Evolutionary conservation across 139 green algal genomes (phyloP).

Genomic region (Pedinophyceae sp.): DNA sequence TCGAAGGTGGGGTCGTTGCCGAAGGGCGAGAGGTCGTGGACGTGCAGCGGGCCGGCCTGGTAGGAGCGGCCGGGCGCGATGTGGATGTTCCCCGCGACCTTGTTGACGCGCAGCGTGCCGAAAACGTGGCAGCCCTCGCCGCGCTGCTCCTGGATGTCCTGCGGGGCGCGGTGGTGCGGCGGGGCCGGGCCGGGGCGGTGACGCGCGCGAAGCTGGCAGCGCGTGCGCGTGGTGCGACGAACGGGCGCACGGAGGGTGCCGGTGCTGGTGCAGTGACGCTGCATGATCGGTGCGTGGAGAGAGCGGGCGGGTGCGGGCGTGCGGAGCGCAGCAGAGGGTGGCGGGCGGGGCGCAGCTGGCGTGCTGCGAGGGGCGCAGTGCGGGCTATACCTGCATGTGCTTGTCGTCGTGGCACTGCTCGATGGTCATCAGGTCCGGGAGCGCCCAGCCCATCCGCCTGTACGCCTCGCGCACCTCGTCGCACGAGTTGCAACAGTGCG

Average conservation of each 20-base stretch:
- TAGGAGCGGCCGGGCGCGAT: conserved; percentile 83
- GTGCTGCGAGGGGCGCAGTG: too few relatives aligned
- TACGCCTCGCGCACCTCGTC: conserved; percentile 56
- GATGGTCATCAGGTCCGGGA: conserved; percentile 33
- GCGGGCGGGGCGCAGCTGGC: too few relatives aligned
- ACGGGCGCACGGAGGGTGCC: too few relatives aligned
- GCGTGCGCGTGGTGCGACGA: too few relatives aligned
- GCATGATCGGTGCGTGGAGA: too few relatives aligned
- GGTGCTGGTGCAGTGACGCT: too few relatives aligned
- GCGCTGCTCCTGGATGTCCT: conserved; percentile 44
- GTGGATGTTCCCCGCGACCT: conserved; percentile 91
- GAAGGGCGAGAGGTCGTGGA: conserved; percentile 87
- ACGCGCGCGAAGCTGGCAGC: not conserved
- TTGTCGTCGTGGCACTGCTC: conserved; percentile 72
- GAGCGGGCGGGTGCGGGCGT: too few relatives aligned
- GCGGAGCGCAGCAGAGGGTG: too few relatives aligned
- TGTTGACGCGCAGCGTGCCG: conserved; percentile 67
- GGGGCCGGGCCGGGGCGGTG: not conserved
- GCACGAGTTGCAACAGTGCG: conserved; percentile 87
- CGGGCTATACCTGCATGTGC: too few relatives aligned
- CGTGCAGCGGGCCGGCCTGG: conserved; percentile 72
- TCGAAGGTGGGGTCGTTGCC: conserved; percentile 45
- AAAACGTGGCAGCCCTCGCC: conserved; percentile 88
- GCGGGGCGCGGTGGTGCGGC: too few relatives aligned
- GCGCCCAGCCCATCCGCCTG: conserved; percentile 17